Evolutionary conservation across 345 rosid species (phyloP), one percentile per base, ranked within the genome.

Genomic region (Heritiera fomes): DNA sequence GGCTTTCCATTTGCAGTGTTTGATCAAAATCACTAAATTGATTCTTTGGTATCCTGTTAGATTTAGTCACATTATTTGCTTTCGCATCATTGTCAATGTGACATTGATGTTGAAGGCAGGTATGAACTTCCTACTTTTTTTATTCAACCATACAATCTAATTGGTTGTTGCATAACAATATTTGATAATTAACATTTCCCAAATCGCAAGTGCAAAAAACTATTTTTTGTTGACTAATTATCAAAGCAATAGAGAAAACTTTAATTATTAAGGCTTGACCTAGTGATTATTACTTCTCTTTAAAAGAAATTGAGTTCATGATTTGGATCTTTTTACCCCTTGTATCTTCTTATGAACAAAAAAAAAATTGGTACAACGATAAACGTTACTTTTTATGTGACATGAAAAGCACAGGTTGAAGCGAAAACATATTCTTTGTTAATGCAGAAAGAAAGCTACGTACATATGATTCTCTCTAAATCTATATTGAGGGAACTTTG

Each of bases 81-180:
- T 58, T 43, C 4, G 28, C 28, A 23, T 18, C 53, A 43, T 41
- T 73, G 65, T 40, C 77, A n/a, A 17, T 10, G 7, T 34, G 64
- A 70, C 58, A 49, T 70, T 70, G 41, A 47, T 68, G 76, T 34
- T 73, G 28, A n/a, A 73, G 30, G 47, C 62, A 55, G 46, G 34
- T 41, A 6, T 41, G 66, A 74, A 58, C 56, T 12, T 23, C 55
- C 56, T 43, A 28, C 28, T 56, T 28, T 23, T 13, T 23, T 23
- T 5, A 52, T 45, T 75, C 67, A 75, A 14, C 12, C 10, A 20
- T 41, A 40, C 28, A 23, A 23, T 75, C 56, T 75, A 9, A 43
- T 60, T 75, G 65, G 38, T 73, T 56, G 38, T 18, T 73, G 47
- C 76, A 38, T 43, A 23, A 59, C 50, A 13, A 10, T 40, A 73